Conservation (phyloP, 179 eudicot genomes). For the Amaranthus tricolor region DNA sequence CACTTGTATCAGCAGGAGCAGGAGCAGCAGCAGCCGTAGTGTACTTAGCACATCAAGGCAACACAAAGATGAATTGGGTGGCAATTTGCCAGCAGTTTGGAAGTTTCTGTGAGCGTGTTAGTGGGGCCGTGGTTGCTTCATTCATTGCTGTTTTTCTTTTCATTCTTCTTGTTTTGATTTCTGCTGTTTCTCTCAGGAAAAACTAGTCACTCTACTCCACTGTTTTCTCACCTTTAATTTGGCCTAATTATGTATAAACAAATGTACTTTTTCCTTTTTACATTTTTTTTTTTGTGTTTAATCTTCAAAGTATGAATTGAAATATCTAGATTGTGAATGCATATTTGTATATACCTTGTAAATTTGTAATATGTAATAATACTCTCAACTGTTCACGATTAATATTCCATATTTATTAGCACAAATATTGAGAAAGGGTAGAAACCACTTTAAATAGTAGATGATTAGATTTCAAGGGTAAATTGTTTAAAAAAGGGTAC, state of each 20-base stretch:
- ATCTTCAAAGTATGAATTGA: neutral
- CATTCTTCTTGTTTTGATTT: slow-evolving; percentile 58
- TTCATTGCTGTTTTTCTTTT: slow-evolving; percentile 65
- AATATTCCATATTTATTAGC: too few species aligned
- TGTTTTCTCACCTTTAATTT: neutral
- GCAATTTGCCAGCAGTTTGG: slow-evolving; percentile 91
- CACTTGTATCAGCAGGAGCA: slow-evolving; percentile 64
- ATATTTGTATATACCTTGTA: neutral
- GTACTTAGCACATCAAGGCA: slow-evolving; percentile 90
- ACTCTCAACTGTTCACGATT: too few species aligned
- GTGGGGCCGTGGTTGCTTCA: slow-evolving; percentile 95
- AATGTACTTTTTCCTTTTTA: neutral
- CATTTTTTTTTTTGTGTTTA: too few species aligned
- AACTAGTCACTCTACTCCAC: slow-evolving; percentile 26
- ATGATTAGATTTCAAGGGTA: too few species aligned
- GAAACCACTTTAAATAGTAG: too few species aligned
- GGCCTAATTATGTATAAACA: neutral
- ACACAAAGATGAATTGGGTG: slow-evolving; percentile 65
- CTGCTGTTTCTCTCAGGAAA: slow-evolving; percentile 59
- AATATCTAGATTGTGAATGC: neutral
- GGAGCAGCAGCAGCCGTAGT: slow-evolving; percentile 89
- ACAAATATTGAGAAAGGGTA: too few species aligned
- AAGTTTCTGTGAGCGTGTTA: slow-evolving; percentile 71
- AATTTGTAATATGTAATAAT: neutral
- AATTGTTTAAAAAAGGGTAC: too few species aligned